Base-by-base conservation (phyloP, 306 rosid species). In the Fagus crenata region DNA sequence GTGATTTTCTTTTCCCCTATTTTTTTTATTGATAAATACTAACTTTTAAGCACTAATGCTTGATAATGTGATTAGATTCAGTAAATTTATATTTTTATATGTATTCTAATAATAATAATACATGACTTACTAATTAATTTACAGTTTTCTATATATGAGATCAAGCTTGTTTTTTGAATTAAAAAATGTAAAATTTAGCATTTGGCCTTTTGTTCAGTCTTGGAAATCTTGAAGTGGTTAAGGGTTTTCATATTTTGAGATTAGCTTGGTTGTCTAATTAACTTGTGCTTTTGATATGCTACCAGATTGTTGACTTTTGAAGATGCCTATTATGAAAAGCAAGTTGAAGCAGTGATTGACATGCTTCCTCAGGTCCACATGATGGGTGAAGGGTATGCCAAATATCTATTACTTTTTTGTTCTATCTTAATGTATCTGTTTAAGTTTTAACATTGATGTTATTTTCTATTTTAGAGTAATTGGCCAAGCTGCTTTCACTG, bases 301-400 rank as follows among this genome's bases (percentile, higher is more conserved):
- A 46, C 2, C 71, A 93, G 98, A 90, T 75, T 93, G 89, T 83
- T 93, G 96, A 81, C 88, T 32, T 58, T 86, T 69, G 90, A 85
- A 84, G 96, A 93, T 79, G 78, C 88, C 70, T 89, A 89, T 86
- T 84, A 74, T 81, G 92, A 89, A 82, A 92, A 82, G 15, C 82
- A 78, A 78, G 69, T 89, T 81, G 85, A 80, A 83, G 54, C 82
- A 49, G 83, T 81, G 77, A 85, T 89, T 67, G 51, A 71, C 31
- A 75, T 86, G 89, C 81, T 87, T 84, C 86, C 87, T 18, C 92
- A 84, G 70, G 77, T 86, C 80, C 91, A 90, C 69, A 75, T 90
- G 69, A 78, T 90, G 54, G 96, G 97, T 49, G 91, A 93, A 89
- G 98, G 98, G 98, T 91, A 88, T 18, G 84, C 69, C 55, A 12